phyloP scores from a whole-genome alignment of 106 monocot species.

The Dioscorea dumetorum region DNA sequence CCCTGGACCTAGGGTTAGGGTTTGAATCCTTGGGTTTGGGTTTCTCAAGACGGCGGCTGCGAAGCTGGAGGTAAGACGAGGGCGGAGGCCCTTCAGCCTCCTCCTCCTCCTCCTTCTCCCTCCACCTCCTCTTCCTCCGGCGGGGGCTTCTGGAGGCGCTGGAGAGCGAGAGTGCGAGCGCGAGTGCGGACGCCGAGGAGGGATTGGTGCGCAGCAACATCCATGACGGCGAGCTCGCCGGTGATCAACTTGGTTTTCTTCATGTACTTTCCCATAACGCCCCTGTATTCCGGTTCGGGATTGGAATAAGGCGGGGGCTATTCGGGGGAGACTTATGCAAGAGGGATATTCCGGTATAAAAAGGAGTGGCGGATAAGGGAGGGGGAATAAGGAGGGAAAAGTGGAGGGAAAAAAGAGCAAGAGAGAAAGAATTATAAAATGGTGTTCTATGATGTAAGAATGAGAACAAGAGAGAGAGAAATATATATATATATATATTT shows the following conservation, averaged over 20 bases:
- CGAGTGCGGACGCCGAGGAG: conserved; percentile 46
- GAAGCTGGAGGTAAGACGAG: conserved; percentile 46
- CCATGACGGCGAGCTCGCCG: conserved; percentile 44
- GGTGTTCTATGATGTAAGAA: neutral
- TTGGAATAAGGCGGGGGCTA: neutral
- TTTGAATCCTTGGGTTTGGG: neutral
- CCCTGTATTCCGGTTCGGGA: neutral
- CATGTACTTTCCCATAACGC: conserved; percentile 41
- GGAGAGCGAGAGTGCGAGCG: conserved; percentile 47
- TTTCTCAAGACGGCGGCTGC: conserved; percentile 73
- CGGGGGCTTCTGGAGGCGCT: conserved; percentile 18
- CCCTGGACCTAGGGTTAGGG: neutral
- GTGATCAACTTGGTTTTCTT: conserved; percentile 31
- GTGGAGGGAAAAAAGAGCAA: conserved; percentile 1
- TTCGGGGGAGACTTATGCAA: too few species aligned
- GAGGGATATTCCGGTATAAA: too few species aligned
- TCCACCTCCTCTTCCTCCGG: neutral
- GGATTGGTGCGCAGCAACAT: conserved; percentile 23
- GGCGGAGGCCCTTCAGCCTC: neutral
- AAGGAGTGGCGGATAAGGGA: neutral
- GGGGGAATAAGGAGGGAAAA: neutral
- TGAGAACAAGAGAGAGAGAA: neutral
- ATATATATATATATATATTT: too few species aligned
- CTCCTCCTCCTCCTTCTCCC: too few species aligned
- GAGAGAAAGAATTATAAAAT: neutral